Evolutionary conservation across 805 yeast species (phyloP), one percentile per base, ranked within the genome.

Genomic region (Sungouiella blattae): DNA sequence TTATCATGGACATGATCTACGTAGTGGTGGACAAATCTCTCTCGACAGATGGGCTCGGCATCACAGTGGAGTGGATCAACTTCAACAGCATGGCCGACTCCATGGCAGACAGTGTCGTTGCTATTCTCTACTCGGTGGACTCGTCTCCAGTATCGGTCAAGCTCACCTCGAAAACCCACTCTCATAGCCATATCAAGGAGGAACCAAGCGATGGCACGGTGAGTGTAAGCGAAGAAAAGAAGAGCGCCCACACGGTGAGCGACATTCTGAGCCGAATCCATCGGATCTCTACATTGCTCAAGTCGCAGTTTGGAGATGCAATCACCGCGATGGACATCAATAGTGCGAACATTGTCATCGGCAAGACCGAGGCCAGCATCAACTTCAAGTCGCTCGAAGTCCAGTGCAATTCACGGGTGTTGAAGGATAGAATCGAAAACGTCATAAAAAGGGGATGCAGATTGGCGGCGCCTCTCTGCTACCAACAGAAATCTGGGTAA

Each of bases 101-200:
- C 0, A 77, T 93, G 43, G 98, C 98, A 0, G 99, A 93, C 53
- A 82, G 96, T 11, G 84, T 88, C 1, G 76, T 93, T 39, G 96
- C 97, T 0, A 87, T 93, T 25, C 60, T 93, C 21, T 73, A 91
- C 60, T 86, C 95, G 29, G 93, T 91, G 27, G 98, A 93, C 56
- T 82, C 96, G 0, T 80, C 96, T 0, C 96, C 96, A 8, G 95
- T 96, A 2, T 87, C 97, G 5, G 95, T 93, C 18, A 93, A 91
- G 55, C 59, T 87, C 44, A 79, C 95, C 11, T 79, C 95, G 5
- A 72, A 73, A 35, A 44, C 69, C 1, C 80, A 83, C 44, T 42
- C 52, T 1, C 83, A 79, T 53, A 37, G 41, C 7, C 63, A 63
- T 43, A 41, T 51, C 16, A 53, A 46, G 28, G 37, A 41, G 4